Evolutionary conservation across 2,329 filamentous ascomycete genomes (phyloP).

Genomic region (Cordyceps cicadae): DNA sequence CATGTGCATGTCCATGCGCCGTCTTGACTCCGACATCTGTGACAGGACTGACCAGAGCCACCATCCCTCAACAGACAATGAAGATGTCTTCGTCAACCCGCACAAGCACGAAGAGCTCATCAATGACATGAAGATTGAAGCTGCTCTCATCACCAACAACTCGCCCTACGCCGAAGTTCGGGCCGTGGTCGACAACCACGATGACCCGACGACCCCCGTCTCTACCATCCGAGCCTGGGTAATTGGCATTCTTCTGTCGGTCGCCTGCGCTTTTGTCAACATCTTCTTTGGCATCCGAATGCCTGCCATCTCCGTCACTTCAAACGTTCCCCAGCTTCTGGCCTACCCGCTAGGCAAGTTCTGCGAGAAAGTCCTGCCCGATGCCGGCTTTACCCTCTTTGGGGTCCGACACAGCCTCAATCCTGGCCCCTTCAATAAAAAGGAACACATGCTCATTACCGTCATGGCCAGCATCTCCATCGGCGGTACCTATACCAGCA

Average conservation of each 20-base stretch:
- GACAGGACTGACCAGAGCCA: not conserved
- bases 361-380: constrained; percentile 26
- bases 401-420: constrained; percentile 34
- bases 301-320: constrained; percentile 31
- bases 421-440: constrained; percentile 43
- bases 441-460: constrained; percentile 47
- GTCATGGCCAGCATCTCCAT: constrained; percentile 47
- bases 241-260: constrained; percentile 28
- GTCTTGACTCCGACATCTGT: no score
- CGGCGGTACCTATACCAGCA: constrained; percentile 34
- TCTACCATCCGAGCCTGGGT: constrained; percentile 34
- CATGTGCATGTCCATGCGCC: not conserved
- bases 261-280: constrained; percentile 25
- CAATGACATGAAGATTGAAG: constrained; percentile 24
- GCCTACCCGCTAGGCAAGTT: constrained; percentile 30
- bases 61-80: not conserved
- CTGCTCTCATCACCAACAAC: constrained; percentile 25
- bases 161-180: constrained; percentile 35
- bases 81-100: constrained; percentile 17
- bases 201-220: constrained; percentile 31
- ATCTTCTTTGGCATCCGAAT: constrained; percentile 33
- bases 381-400: constrained; percentile 26
- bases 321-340: constrained; percentile 33
- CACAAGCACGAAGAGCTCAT: constrained; percentile 21
- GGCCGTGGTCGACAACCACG: constrained; percentile 35